Conservation (phyloP, 1,139 yeast genomes). For the Suhomyces atakaporum region DNA sequence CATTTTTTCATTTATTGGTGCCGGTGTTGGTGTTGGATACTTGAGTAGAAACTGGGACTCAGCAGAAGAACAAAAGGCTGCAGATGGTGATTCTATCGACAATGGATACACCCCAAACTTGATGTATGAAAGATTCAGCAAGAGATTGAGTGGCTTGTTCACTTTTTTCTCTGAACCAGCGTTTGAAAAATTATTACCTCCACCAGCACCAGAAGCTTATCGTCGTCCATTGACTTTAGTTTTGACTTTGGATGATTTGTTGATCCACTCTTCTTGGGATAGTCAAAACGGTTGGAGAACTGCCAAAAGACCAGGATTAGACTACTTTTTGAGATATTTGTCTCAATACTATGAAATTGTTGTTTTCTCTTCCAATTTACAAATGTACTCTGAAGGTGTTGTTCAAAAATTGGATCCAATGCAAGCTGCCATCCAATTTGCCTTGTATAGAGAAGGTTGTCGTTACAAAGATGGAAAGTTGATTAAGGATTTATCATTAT, state of each 20-base stretch:
- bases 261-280: conserved; percentile 91
- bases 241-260: conserved; percentile 81
- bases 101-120: conserved; percentile 72
- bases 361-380: conserved; percentile 80
- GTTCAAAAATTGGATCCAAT: conserved; percentile 90
- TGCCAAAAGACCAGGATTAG: conserved; percentile 98
- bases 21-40: conserved; percentile 68
- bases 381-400: conserved; percentile 82
- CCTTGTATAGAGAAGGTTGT: conserved; percentile 89
- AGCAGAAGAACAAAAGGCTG: conserved; percentile 61
- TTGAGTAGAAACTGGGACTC: conserved; percentile 87
- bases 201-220: conserved; percentile 84
- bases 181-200: conserved; percentile 88
- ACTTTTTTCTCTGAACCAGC: conserved; percentile 92
- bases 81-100: conserved; percentile 52
- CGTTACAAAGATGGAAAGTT: conserved; percentile 86
- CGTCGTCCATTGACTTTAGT: conserved; percentile 92
- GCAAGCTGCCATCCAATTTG: conserved; percentile 84
- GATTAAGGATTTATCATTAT: conserved; percentile 79
- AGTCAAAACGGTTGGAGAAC: conserved; percentile 96
- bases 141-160: conserved; percentile 74
- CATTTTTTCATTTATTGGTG: conserved; percentile 59
- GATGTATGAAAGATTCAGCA: conserved; percentile 66
- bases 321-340: conserved; percentile 90
- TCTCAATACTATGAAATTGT: conserved; percentile 97